A percentile compares a stretch with the other conserved stretches of the same genome.
phyloP scores from a whole-genome alignment of 1,139 yeast genomes.

The Lodderomyces theae region DNA sequence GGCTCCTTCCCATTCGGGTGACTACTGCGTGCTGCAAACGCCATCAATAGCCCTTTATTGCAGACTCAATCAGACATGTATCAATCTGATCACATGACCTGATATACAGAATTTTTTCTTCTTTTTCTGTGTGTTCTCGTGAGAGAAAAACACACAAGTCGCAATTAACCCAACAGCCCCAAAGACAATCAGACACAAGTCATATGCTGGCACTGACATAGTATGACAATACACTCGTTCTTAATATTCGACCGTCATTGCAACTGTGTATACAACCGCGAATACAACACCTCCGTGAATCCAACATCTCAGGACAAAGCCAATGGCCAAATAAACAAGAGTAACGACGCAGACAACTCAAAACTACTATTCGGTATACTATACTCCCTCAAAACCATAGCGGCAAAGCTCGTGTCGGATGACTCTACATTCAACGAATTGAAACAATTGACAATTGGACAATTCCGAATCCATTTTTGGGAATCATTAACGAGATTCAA shows the following conservation, averaged over 20 bases:
- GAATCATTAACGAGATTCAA: conserved; percentile 80
- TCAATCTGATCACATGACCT: too few relatives aligned
- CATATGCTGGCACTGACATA: too few relatives aligned
- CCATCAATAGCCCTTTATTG: too few relatives aligned
- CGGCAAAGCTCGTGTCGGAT: conserved; percentile 54
- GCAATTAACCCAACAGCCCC: too few relatives aligned
- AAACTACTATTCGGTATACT: conserved; percentile 86
- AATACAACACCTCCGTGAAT: conserved; percentile 37
- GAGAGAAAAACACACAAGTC: too few relatives aligned
- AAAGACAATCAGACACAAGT: too few relatives aligned
- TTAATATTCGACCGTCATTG: conserved; percentile 91
- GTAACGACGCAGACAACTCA: conserved; percentile 62
- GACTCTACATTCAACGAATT: conserved; percentile 43
- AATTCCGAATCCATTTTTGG: conserved; percentile 72
- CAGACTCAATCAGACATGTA: too few relatives aligned
- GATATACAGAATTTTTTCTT: too few relatives aligned
- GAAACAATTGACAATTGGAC: conserved; percentile 66
- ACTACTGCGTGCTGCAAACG: too few relatives aligned
- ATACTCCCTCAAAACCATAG: conserved; percentile 73
- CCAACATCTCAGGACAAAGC: conserved; percentile 7
- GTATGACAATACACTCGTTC: conserved; percentile 61
- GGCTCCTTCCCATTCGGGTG: too few relatives aligned
- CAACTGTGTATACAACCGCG: conserved; percentile 70
- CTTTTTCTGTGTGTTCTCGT: too few relatives aligned
- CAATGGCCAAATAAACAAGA: conserved; percentile 50